Evolutionary conservation across 2,329 filamentous ascomycete species (phyloP).

Genomic region (Scedosporium boydii): DNA sequence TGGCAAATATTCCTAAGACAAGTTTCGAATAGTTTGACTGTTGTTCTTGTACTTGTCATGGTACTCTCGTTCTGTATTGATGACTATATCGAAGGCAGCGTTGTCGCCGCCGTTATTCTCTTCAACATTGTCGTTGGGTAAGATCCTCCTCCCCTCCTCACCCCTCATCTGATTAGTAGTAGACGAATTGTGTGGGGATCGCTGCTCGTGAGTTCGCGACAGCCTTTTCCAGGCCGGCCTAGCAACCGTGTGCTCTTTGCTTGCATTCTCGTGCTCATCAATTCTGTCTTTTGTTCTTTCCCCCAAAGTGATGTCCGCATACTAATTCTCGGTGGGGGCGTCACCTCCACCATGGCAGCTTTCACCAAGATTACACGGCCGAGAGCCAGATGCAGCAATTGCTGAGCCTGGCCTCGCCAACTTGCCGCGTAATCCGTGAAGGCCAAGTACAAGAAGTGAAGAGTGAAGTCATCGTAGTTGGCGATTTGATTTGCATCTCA

Average conservation of each 20-base stretch:
- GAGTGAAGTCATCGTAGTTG: slow-evolving; percentile 51
- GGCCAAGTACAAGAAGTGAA: slow-evolving; percentile 40
- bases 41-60: slow-evolving; percentile 68
- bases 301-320: not conserved
- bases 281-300: not conserved
- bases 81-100: slow-evolving; percentile 54
- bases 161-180: not conserved
- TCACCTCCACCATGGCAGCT: slow-evolving; percentile 4
- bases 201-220: too few species aligned
- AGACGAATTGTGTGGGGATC: not conserved
- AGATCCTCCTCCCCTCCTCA: slow-evolving; percentile 16
- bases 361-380: slow-evolving; percentile 46
- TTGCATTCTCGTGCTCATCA: not conserved
- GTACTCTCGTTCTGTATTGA: slow-evolving; percentile 56
- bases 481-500: slow-evolving; percentile 53
- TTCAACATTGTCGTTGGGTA: slow-evolving; percentile 60
- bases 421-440: slow-evolving; percentile 48
- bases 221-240: too few species aligned
- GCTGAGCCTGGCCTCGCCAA: slow-evolving; percentile 47
- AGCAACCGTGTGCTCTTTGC: too few species aligned
- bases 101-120: slow-evolving; percentile 54
- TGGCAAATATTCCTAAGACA: slow-evolving; percentile 71
- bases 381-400: slow-evolving; percentile 54
- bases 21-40: slow-evolving; percentile 67
- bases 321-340: slow-evolving; percentile 1